These are phyloP conservation scores for Taphrina betulina DNA, from an alignment of 1,139 yeast genomes.

Conservation along the genomic window DNA sequence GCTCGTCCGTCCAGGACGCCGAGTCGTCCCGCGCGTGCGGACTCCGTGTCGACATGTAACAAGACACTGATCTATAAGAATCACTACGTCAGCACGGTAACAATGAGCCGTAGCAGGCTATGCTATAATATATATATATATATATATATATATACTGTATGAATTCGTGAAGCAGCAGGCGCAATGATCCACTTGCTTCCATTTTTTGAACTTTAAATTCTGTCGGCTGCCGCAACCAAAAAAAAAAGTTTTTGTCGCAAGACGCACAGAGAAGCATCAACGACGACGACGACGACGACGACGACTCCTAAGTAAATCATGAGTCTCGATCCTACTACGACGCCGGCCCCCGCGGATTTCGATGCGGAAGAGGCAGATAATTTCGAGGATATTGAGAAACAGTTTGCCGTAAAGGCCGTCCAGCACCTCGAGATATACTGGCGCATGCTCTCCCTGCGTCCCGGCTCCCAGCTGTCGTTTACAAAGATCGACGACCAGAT, in stretches of 20 bases:
- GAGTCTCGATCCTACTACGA: conserved; percentile 21
- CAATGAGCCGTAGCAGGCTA: no score
- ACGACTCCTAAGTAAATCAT: background rate
- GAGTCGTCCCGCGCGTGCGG: no score
- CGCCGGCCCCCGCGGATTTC: conserved; percentile 42
- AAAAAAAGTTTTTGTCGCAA: no score
- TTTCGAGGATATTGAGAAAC: conserved; percentile 48
- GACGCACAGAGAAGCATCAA: no score
- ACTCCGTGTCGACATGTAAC: no score
- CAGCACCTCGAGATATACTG: conserved; percentile 94
- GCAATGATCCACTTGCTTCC: background rate
- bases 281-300: background rate
- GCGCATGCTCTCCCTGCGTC: conserved; percentile 68
- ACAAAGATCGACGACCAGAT: conserved; percentile 68
- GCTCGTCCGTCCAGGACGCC: background rate
- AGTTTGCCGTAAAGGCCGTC: conserved; percentile 94
- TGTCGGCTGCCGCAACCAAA: no score
- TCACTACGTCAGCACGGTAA: no score
- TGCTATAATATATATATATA: no score
- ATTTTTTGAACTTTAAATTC: background rate
- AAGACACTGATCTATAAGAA: no score
- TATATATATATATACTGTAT: background rate
- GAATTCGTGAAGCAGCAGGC: background rate
- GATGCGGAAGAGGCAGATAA: conserved; percentile 62
- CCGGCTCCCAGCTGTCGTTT: conserved; percentile 65